Conservation (phyloP, 345 rosid genomes). For the Physaria fendleri region DNA sequence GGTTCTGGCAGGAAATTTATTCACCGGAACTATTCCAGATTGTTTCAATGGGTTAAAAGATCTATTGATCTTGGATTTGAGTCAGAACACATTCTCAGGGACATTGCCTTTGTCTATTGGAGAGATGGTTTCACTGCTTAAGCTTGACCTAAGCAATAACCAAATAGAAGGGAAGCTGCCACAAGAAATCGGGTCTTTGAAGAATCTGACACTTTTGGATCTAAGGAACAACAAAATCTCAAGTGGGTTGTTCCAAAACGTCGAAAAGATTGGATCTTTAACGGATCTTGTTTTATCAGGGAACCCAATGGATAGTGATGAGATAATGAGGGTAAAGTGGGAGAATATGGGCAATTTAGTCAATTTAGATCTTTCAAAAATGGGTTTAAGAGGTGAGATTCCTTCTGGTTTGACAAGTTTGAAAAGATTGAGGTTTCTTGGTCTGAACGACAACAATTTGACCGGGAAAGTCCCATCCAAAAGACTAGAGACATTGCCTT, state of each 20-base stretch:
- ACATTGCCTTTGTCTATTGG: conserved; percentile 47
- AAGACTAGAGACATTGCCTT: conserved; percentile 47
- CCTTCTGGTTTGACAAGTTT: conserved; percentile 48
- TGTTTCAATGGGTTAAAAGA: conserved; percentile 43
- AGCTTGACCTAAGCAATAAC: conserved; percentile 76
- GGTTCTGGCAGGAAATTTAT: conserved; percentile 58
- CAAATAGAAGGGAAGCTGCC: conserved; percentile 49
- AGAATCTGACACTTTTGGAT: conserved; percentile 73
- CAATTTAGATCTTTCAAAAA: conserved; percentile 52
- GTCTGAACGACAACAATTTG: conserved; percentile 65
- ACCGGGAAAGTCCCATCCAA: conserved; percentile 49
- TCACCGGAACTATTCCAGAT: conserved; percentile 50
- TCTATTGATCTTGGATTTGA: conserved; percentile 67
- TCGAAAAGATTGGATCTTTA: conserved; percentile 49
- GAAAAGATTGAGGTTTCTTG: conserved; percentile 69
- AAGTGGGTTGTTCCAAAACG: conserved; percentile 47
- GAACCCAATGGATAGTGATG: conserved; percentile 55
- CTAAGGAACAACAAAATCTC: conserved; percentile 64
- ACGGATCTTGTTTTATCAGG: conserved; percentile 57
- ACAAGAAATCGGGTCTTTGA: conserved; percentile 36
- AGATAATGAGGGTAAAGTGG: conserved; percentile 48
- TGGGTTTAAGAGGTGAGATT: conserved; percentile 55
- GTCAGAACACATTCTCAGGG: conserved; percentile 64
- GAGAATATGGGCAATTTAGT: conserved; percentile 42
- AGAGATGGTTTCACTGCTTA: conserved; percentile 55